phyloP scores from a whole-genome alignment of 129 eudicot genomes.

The Flaveria robusta region DNA sequence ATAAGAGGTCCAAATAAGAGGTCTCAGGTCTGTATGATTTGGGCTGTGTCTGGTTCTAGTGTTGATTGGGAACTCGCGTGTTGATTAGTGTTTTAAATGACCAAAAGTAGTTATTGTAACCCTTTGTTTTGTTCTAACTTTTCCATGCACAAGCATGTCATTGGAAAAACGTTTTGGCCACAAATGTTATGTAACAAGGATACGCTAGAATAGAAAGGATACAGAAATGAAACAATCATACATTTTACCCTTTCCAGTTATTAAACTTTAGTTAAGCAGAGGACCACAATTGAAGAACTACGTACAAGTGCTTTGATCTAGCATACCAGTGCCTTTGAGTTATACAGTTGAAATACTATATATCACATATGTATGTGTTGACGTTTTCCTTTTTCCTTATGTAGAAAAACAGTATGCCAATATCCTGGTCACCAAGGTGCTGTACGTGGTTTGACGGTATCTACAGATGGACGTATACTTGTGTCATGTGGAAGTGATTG shows the following conservation, averaged over 20 bases:
- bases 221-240: neutral
- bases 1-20: too few relatives aligned
- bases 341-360: neutral
- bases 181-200: neutral
- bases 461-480: slow-evolving; percentile 86
- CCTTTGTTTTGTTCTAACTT: neutral
- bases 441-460: slow-evolving; percentile 78
- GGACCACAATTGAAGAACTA: neutral
- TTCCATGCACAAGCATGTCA: neutral
- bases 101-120: too few relatives aligned
- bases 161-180: neutral
- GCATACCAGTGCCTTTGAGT: neutral
- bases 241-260: neutral
- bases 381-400: neutral
- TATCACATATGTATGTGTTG: neutral
- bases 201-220: neutral
- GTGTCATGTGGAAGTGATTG: slow-evolving; percentile 96
- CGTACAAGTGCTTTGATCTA: neutral
- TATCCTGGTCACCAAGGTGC: slow-evolving; percentile 91
- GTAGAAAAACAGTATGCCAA: slow-evolving; percentile 76
- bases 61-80: neutral
- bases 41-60: neutral
- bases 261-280: too few relatives aligned
- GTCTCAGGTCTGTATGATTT: neutral
- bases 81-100: neutral